These are phyloP conservation scores for Cercospora citrullina DNA, from an alignment of 2,329 filamentous ascomycete species.

Conservation along the genomic window DNA sequence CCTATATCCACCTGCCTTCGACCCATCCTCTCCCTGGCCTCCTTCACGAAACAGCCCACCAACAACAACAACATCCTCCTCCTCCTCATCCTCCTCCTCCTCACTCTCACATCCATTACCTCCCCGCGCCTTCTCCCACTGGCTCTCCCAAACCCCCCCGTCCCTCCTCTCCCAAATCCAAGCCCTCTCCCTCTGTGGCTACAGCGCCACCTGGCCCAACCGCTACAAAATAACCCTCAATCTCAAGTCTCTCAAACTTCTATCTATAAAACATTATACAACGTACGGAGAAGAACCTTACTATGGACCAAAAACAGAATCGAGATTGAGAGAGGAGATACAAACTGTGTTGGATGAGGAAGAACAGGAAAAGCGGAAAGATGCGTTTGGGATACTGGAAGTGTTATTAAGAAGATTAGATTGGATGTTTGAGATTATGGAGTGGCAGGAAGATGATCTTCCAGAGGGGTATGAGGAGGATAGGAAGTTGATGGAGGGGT, in stretches of 20 bases:
- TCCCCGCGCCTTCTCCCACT: neutral
- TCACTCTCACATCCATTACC: no score
- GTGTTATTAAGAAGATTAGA: neutral
- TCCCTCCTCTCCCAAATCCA: neutral
- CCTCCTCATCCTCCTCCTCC: no score
- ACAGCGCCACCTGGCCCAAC: neutral
- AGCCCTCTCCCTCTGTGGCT: neutral
- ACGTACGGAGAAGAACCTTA: neutral
- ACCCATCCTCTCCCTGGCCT: neutral
- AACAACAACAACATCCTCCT: no score
- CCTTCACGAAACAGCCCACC: no score
- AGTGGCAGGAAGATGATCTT: neutral
- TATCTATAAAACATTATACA: neutral
- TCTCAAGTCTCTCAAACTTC: neutral
- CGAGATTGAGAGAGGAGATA: neutral
- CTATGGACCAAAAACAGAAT: neutral
- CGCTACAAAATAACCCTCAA: neutral
- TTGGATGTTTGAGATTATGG: neutral
- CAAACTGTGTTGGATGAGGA: neutral
- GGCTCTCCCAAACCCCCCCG: neutral
- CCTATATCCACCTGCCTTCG: neutral
- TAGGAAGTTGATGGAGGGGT: neutral
- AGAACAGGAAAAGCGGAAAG: neutral
- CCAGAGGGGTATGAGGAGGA: neutral
- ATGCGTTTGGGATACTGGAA: neutral